Percentiles rank a stretch among this genome's conserved stretches.
Conservation (phyloP, 2,329 filamentous ascomycete species). For the Phoma herbarum region DNA sequence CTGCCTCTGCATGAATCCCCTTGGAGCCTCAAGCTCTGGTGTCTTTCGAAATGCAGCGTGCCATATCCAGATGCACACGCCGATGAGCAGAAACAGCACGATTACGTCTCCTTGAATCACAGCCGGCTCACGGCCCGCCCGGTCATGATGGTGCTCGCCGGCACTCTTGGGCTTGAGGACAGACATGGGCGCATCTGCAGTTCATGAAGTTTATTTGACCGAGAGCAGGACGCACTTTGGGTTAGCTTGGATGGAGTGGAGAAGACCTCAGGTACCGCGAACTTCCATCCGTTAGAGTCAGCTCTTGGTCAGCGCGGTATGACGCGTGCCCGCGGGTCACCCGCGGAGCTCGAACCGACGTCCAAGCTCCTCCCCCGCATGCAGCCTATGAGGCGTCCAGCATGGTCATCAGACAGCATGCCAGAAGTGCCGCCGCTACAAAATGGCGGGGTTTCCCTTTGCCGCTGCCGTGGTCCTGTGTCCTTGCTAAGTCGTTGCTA, state of each 20-base stretch:
- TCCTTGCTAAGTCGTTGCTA: conserved; percentile 2
- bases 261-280: background rate
- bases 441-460: conserved; percentile 9
- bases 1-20: background rate
- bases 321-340: background rate
- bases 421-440: conserved; percentile 7
- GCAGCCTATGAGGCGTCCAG: conserved; percentile 17
- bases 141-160: conserved; percentile 1
- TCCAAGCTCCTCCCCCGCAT: conserved; percentile 1
- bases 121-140: background rate
- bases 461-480: background rate
- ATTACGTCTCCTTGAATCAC: conserved; percentile 10
- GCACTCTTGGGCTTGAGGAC: conserved; percentile 1
- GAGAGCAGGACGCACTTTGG: conserved; percentile 2
- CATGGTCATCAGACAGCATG: conserved; percentile 5
- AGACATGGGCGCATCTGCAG: conserved; percentile 8
- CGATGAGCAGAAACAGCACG: conserved; percentile 10
- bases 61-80: conserved; percentile 5
- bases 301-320: conserved; percentile 6
- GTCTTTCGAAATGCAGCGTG: conserved; percentile 1
- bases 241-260: background rate
- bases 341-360: background rate
- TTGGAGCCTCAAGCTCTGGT: background rate
- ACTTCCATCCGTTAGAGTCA: background rate
- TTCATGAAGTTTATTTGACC: background rate